Base-by-base conservation (phyloP, 2,329 filamentous ascomycete genomes). In the Gaeumannomyces sp. region DNA sequence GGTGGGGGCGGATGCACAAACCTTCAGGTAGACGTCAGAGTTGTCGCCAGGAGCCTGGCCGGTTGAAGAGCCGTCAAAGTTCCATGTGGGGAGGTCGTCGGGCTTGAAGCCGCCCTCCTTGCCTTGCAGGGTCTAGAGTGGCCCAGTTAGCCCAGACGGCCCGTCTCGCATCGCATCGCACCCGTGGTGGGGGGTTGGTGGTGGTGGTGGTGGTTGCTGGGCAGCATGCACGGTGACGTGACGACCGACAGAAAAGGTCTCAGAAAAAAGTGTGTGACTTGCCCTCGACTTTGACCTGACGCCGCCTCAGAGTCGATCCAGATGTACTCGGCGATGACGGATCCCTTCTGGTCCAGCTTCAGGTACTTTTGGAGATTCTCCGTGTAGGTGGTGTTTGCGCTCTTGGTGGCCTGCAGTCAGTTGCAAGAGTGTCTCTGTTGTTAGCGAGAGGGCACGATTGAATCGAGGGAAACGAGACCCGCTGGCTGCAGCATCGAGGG, bases 251-350 rank as follows among this genome's bases (percentile, higher is more conserved):
- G 38, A 27, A 28, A 58, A 2, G 56, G 22, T 57, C 53, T n/a
- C 8, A 16, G 19, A 4, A 4, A 16, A 8, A 14, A 5, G 28
- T 22, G 28, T 3, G 28, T 50, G 45, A 45, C 92, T 84, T 84
- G 97, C 94, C 86, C 93, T 96, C 76, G 91, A 94, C 85, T 98
- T 99, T 77, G 93, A 97, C 74, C 95, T 93, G 72, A 91, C 85
- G 74, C 90, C 89, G 77, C 93, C 70, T 81, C 80, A 70, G 91
- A 84, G 76, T 97, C 93, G 77, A 97, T 90, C 94, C 94, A 97
- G 68, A 71, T 67, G 68, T 71, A 71, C 71, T 80, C 94, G 75
- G 93, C 94, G 80, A 97, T 95, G 76, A 96, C 84, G 72, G 81
- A 83, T 77, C 93, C 93, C 78, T 90, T 91, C 83, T 98, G 94